Conservation (phyloP, 805 yeast species). For the Nakazawaea siamensis region DNA sequence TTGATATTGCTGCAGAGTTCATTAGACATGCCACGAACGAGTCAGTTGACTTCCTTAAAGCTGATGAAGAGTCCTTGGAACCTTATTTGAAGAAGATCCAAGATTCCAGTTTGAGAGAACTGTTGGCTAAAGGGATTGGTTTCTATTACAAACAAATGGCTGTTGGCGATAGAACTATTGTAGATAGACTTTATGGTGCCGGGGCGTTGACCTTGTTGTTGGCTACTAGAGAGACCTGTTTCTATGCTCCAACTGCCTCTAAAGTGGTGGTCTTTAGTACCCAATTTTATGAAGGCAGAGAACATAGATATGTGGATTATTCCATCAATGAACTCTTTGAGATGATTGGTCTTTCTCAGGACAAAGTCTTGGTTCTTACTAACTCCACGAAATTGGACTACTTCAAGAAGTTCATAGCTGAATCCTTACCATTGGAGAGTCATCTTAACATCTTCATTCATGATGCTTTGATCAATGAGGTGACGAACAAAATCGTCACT, state of each 20-base stretch:
- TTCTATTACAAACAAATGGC: conserved; percentile 51
- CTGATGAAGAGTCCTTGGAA: conserved; percentile 29
- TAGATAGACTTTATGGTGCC: conserved; percentile 42
- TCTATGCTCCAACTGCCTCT: conserved; percentile 41
- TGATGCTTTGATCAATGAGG: conserved; percentile 68
- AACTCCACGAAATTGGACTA: conserved; percentile 46
- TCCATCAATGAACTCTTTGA: conserved; percentile 55
- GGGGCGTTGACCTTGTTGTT: conserved; percentile 50
- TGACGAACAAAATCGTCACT: conserved; percentile 54
- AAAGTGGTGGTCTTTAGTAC: conserved; percentile 65
- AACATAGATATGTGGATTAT: conserved; percentile 63
- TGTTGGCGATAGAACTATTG: conserved; percentile 40
- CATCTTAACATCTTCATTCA: conserved; percentile 46
- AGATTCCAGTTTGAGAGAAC: conserved; percentile 37
- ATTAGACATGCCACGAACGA: conserved; percentile 28
- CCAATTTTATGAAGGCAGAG: conserved; percentile 61
- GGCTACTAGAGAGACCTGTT: conserved; percentile 50
- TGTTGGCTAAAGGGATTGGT: conserved; percentile 57
- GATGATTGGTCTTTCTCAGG: conserved; percentile 41
- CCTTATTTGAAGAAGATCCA: conserved; percentile 33
- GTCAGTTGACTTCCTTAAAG: conserved; percentile 29
- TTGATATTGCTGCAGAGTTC: conserved; percentile 42
- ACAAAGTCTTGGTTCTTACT: conserved; percentile 47
- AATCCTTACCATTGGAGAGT: conserved; percentile 82
- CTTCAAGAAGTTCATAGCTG: conserved; percentile 62